These are phyloP conservation scores for Cryptococcus sp. DNA, from an alignment of 1,284 basidiomycete genomes.

Conservation along the genomic window DNA sequence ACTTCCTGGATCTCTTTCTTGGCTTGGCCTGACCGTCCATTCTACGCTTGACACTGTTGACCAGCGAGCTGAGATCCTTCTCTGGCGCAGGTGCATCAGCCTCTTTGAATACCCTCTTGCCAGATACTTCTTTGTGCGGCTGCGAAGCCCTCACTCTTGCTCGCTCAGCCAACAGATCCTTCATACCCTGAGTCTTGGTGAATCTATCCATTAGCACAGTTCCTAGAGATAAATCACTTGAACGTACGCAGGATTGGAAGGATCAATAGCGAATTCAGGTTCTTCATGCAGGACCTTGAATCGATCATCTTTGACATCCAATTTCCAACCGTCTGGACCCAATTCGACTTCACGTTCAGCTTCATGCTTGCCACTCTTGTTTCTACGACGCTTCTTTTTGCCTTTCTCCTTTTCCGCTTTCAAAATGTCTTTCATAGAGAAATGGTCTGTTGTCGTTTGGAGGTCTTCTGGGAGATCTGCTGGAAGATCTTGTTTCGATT, in stretches of 20 bases:
- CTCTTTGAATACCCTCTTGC: constrained; percentile 10
- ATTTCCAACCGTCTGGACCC: constrained; percentile 59
- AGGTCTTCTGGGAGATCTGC: constrained; percentile 2
- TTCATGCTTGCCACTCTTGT: constrained; percentile 51
- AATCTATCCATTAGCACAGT: constrained; percentile 55
- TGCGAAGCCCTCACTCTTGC: constrained; percentile 54
- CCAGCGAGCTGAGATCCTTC: constrained; percentile 60
- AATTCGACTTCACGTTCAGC: constrained; percentile 52
- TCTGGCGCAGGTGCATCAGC: constrained; percentile 21
- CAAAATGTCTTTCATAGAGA: constrained; percentile 85
- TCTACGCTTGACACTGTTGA: constrained; percentile 82
- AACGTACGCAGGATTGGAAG: constrained; percentile 85
- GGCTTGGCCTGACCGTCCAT: constrained; percentile 25
- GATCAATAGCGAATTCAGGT: constrained; percentile 90
- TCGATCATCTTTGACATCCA: constrained; percentile 82
- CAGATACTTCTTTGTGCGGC: constrained; percentile 21
- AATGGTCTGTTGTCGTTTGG: constrained; percentile 52
- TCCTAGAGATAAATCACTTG: not conserved
- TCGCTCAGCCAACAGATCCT: constrained; percentile 63
- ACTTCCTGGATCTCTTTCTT: constrained; percentile 24
- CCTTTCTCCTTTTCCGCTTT: constrained; percentile 69
- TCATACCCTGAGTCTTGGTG: constrained; percentile 85
- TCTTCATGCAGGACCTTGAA: constrained; percentile 87
- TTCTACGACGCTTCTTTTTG: constrained; percentile 54
- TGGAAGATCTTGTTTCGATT: not conserved